phyloP scores from a whole-genome alignment of 495 filamentous ascomycete genomes.

The Neurospora sp. region DNA sequence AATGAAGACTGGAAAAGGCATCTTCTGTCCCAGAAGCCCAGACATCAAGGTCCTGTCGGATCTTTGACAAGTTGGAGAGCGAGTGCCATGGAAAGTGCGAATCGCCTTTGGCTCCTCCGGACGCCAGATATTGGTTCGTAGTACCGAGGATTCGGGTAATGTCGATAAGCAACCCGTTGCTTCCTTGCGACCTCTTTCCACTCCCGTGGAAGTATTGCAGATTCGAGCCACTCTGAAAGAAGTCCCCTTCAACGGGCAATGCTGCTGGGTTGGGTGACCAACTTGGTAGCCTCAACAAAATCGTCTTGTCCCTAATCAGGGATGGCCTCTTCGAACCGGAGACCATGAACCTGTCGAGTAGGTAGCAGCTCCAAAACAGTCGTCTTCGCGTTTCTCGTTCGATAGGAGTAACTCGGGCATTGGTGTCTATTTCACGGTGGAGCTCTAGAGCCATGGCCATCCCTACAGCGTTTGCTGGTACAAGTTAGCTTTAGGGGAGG shows the following conservation, averaged over 20 bases:
- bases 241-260: constrained; percentile 57
- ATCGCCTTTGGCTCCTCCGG: constrained; percentile 78
- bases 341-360: constrained; percentile 69
- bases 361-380: constrained; percentile 76
- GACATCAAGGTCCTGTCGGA: constrained; percentile 71
- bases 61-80: constrained; percentile 72
- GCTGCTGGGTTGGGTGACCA: constrained; percentile 47
- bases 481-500: neutral
- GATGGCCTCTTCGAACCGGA: constrained; percentile 72
- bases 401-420: constrained; percentile 42
- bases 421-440: constrained; percentile 56
- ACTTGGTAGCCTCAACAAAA: constrained; percentile 60
- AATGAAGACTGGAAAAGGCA: constrained; percentile 63
- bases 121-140: constrained; percentile 75
- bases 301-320: constrained; percentile 62
- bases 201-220: constrained; percentile 55
- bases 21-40: constrained; percentile 77
- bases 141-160: constrained; percentile 71
- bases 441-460: constrained; percentile 73
- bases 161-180: constrained; percentile 66
- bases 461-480: constrained; percentile 59
- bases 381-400: constrained; percentile 66
- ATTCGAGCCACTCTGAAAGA: constrained; percentile 65
- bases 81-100: constrained; percentile 86
- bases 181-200: constrained; percentile 57